Evolutionary conservation across 805 yeast genomes (phyloP).

Genomic region (Candida nonsorbophila): DNA sequence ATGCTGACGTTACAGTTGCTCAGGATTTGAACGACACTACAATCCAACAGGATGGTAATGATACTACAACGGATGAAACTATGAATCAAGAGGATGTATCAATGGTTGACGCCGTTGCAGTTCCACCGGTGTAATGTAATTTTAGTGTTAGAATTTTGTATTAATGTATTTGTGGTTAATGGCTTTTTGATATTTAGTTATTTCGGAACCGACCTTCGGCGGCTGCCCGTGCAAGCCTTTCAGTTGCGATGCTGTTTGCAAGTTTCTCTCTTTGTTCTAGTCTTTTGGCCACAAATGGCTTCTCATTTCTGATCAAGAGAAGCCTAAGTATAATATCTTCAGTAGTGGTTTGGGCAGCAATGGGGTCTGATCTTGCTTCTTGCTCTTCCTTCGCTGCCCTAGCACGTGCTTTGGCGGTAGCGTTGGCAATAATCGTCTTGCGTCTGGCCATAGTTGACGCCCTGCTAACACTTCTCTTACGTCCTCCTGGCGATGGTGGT

Average conservation of each 20-base stretch:
- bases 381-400: constrained; percentile 41
- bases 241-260: constrained; percentile 52
- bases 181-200: background rate
- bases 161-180: background rate
- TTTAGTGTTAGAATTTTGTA: constrained; percentile 1
- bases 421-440: constrained; percentile 67
- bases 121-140: background rate
- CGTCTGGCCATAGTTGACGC: constrained; percentile 52
- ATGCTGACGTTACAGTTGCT: constrained; percentile 45
- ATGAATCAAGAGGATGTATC: constrained; percentile 24
- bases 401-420: constrained; percentile 53
- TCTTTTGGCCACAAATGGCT: constrained; percentile 52
- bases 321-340: constrained; percentile 74
- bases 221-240: constrained; percentile 43
- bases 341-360: constrained; percentile 35
- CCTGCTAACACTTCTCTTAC: constrained; percentile 18
- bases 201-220: constrained; percentile 31
- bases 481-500: background rate
- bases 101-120: constrained; percentile 15
- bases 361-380: constrained; percentile 36
- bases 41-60: constrained; percentile 43
- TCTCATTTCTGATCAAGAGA: constrained; percentile 60
- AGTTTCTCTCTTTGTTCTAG: constrained; percentile 57
- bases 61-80: constrained; percentile 41
- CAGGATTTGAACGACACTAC: constrained; percentile 46